Evolutionary conservation across 2,329 filamentous ascomycete species (phyloP).

Genomic region (Scedosporium minutisporum): DNA sequence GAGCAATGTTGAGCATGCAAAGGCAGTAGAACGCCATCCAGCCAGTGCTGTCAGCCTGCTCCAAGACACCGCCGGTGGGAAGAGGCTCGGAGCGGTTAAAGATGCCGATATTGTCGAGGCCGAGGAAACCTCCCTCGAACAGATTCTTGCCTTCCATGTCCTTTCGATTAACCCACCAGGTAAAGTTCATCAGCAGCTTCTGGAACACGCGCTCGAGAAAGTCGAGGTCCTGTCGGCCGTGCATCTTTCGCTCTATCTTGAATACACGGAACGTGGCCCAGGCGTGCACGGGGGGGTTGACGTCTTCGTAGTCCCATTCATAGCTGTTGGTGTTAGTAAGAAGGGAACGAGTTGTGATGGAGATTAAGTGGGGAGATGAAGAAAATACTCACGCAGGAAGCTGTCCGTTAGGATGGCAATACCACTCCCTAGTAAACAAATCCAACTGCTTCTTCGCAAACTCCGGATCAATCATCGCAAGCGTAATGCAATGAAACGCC

Average conservation of each 20-base stretch:
- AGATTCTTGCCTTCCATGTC: constrained; percentile 92
- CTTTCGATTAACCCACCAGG: constrained; percentile 98
- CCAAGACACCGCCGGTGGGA: constrained; percentile 83
- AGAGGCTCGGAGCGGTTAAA: constrained; percentile 96
- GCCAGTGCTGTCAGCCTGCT: constrained; percentile 94
- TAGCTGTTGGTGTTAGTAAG: constrained; percentile 32
- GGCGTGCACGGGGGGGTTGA: constrained; percentile 92
- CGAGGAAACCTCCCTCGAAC: constrained; percentile 92
- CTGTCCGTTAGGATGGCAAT: constrained; percentile 96
- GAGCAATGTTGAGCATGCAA: constrained; percentile 91
- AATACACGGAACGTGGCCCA: constrained; percentile 94
- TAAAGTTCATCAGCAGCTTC: constrained; percentile 91
- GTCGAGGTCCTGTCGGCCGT: constrained; percentile 86
- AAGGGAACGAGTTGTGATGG: neutral
- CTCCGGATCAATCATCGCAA: constrained; percentile 95
- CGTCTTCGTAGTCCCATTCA: constrained; percentile 97
- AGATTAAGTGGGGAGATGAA: neutral
- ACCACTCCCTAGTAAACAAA: constrained; percentile 93
- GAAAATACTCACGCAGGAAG: constrained; percentile 60
- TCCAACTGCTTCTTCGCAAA: constrained; percentile 98
- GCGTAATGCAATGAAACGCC: constrained; percentile 89
- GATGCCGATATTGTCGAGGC: constrained; percentile 91
- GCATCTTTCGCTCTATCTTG: constrained; percentile 97
- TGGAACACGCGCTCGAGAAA: constrained; percentile 96
- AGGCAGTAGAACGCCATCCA: constrained; percentile 99